Percentiles rank a stretch among this genome's conserved stretches.
Evolutionary conservation across 257 asterid genomes (phyloP).

Genomic region (Solanum lycopersicoides): DNA sequence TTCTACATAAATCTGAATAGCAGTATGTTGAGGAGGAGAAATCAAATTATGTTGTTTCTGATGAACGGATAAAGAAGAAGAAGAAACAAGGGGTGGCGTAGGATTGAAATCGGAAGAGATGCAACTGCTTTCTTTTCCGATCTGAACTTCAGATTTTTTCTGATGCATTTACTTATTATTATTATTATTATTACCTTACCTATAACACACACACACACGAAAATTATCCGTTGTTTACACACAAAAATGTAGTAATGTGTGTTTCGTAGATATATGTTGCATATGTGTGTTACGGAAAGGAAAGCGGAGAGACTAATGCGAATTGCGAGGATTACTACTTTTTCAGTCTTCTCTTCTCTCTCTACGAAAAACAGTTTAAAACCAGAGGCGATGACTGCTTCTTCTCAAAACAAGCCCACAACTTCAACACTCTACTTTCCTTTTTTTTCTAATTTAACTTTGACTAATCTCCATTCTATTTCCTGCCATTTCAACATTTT

Average conservation of each 20-base stretch:
- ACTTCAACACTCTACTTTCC: neutral
- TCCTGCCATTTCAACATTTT: neutral
- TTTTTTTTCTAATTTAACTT: neutral
- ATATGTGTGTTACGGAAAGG: neutral
- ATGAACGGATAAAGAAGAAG: constrained; percentile 41
- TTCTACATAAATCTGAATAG: constrained; percentile 42
- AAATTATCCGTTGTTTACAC: neutral
- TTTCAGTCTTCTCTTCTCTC: neutral
- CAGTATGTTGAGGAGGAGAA: constrained; percentile 8
- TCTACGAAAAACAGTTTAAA: neutral
- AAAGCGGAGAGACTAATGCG: neutral
- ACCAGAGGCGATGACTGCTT: neutral
- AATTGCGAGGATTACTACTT: neutral
- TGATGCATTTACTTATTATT: constrained; percentile 53
- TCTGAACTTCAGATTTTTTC: constrained; percentile 92
- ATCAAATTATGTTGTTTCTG: constrained; percentile 19
- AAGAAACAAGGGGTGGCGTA: constrained; percentile 40
- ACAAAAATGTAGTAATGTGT: neutral
- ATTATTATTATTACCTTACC: too few relatives aligned
- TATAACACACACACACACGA: too few relatives aligned
- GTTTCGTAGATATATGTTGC: neutral
- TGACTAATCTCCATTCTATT: too few relatives aligned
- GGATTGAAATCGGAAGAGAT: constrained; percentile 99
- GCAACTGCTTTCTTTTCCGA: constrained; percentile 99
- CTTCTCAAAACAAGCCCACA: neutral